Percentiles rank a stretch among this genome's conserved stretches.
These are phyloP conservation scores for Neurospora tetrasperma DNA, from an alignment of 495 filamentous ascomycete genomes.

Conservation along the genomic window DNA sequence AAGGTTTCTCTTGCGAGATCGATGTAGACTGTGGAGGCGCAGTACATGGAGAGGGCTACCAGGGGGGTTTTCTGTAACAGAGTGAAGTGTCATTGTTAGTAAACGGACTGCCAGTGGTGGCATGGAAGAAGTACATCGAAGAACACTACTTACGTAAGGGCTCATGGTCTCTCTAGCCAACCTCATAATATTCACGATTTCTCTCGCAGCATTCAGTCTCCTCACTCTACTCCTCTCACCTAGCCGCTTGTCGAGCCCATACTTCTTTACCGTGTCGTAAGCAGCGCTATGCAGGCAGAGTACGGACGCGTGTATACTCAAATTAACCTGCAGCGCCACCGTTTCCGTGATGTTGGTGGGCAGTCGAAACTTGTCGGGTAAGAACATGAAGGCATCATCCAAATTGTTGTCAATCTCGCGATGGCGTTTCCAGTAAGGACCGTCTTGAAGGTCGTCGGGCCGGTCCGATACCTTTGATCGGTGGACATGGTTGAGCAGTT, in stretches of 20 bases:
- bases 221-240: slow-evolving; percentile 24
- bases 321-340: slow-evolving; percentile 31
- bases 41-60: slow-evolving; percentile 32
- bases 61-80: slow-evolving; percentile 27
- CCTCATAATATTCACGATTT: slow-evolving; percentile 36
- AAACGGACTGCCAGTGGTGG: not conserved
- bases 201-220: slow-evolving; percentile 27
- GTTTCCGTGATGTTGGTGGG: slow-evolving; percentile 27
- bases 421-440: slow-evolving; percentile 36
- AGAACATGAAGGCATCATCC: slow-evolving; percentile 36
- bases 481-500: slow-evolving; percentile 33
- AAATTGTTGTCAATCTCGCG: slow-evolving; percentile 36
- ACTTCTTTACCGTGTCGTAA: slow-evolving; percentile 29
- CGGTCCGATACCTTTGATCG: slow-evolving; percentile 27
- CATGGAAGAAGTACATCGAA: not conserved
- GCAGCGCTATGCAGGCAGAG: slow-evolving; percentile 36
- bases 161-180: slow-evolving; percentile 21
- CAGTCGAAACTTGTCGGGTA: slow-evolving; percentile 32
- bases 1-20: slow-evolving; percentile 21
- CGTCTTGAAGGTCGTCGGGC: slow-evolving; percentile 29
- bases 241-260: slow-evolving; percentile 22
- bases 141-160: slow-evolving; percentile 14
- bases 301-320: slow-evolving; percentile 34
- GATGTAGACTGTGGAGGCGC: slow-evolving; percentile 31
- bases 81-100: not conserved